Base-by-base conservation (phyloP, 305 asterid genomes). In the Fraxinus floribunda region DNA sequence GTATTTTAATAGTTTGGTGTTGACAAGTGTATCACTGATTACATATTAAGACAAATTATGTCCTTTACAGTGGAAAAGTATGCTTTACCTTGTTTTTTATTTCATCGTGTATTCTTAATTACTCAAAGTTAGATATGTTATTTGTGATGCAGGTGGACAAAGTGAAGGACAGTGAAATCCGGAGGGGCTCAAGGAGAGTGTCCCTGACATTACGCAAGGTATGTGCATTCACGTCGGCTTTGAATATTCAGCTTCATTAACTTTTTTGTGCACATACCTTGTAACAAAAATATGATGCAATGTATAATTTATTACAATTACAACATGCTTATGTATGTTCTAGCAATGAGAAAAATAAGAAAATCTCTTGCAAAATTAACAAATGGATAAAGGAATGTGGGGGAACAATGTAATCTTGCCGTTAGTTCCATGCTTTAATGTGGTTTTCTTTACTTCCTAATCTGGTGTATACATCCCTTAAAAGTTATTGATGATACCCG, bases 191-290 rank as follows among this genome's bases (percentile, higher is more conserved):
- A 55, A 96, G 99, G 83, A 91, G 99, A 82, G 99, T 94, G 62
- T 96, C 99, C 3, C 92, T 96, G 62, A 96, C 99, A 80, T 75
- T 96, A 76, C 97, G 99, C 83, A 96, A 93, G 94, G 99, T 95
- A 86, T 44, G 82, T 66, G 8, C 32, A 78, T 76, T 5, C 15
- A 16, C 4, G 0, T 4, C 2, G 18, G 79, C 35, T 49, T 79
- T 60, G 9, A 57, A 16, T 38, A 7, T 68, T 71, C 9, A 38
- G 32, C 38, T 71, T 49, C 70, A 30, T 41, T 26, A 41, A 2
- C 5, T 16, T 71, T 24, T 3, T 49, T 80, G 57, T 34, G 49
- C 35, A 34, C 41, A 22, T 52, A 70, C 74, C 15, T n/a, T 34
- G 46, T 1, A 20, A 60, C 24, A 60, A 20, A 60, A 60, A 60